Conservation (phyloP, 1,139 yeast species). For the Schwanniomyces etchellsii region DNA sequence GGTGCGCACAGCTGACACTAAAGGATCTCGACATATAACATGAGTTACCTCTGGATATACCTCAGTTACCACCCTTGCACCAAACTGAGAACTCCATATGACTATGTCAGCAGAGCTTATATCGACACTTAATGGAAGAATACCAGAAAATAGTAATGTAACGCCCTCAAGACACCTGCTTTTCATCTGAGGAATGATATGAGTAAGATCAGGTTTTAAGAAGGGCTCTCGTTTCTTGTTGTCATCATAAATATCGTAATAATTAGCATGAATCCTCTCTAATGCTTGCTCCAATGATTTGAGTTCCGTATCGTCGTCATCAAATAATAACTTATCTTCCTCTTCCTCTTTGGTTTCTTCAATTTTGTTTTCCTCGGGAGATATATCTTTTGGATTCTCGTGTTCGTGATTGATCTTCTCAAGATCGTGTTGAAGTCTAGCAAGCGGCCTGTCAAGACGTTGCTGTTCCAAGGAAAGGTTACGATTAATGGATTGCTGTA, state of each 20-base stretch:
- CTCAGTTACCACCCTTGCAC: slow-evolving; percentile 77
- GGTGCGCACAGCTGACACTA: slow-evolving; percentile 31
- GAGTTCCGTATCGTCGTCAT: slow-evolving; percentile 80
- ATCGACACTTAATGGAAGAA: slow-evolving; percentile 73
- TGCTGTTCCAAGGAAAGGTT: slow-evolving; percentile 58
- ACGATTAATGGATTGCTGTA: slow-evolving; percentile 53
- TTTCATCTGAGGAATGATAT: slow-evolving; percentile 71
- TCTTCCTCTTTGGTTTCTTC: slow-evolving; percentile 20
- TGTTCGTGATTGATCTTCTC: slow-evolving; percentile 45
- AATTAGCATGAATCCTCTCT: slow-evolving; percentile 56
- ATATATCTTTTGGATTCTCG: slow-evolving; percentile 12
- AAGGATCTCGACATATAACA: slow-evolving; percentile 72
- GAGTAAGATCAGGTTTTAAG: slow-evolving; percentile 52
- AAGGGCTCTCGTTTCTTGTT: slow-evolving; percentile 6
- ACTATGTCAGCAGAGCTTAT: slow-evolving; percentile 77
- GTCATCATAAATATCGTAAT: slow-evolving; percentile 46
- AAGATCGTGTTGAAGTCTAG: slow-evolving; percentile 71
- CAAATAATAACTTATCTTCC: slow-evolving; percentile 53
- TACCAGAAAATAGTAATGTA: slow-evolving; percentile 76
- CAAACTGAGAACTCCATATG: slow-evolving; percentile 88
- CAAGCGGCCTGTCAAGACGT: slow-evolving; percentile 74
- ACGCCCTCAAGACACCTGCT: slow-evolving; percentile 60
- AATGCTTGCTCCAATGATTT: slow-evolving; percentile 59
- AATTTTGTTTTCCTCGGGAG: slow-evolving; percentile 10
- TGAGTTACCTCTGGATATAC: slow-evolving; percentile 78